Percentiles rank a stretch among this genome's conserved stretches.
Conservation (phyloP, 2,329 filamentous ascomycete genomes). For the Drechslerella coelobrocha region DNA sequence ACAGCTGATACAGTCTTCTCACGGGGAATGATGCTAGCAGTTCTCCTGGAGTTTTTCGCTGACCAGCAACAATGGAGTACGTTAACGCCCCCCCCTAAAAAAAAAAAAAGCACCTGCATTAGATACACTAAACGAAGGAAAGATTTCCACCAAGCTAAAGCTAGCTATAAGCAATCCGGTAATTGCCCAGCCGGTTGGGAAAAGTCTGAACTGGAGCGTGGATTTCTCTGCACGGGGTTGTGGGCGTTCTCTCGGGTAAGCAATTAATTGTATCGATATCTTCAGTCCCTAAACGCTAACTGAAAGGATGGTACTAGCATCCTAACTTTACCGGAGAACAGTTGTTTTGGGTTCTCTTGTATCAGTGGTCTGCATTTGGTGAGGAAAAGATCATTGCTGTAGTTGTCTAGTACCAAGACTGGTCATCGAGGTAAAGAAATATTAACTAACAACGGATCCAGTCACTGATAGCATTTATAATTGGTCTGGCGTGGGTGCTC, state of each 20-base stretch:
- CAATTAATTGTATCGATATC: background rate
- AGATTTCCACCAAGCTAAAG: conserved; percentile 84
- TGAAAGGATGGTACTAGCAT: conserved; percentile 65
- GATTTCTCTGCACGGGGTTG: conserved; percentile 82
- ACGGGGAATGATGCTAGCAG: conserved; percentile 61
- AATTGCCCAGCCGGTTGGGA: conserved; percentile 64
- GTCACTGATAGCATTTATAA: conserved; percentile 74
- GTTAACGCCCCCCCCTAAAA: background rate
- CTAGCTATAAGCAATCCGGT: conserved; percentile 73
- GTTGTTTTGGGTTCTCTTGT: conserved; percentile 83
- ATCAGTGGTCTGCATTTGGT: conserved; percentile 80
- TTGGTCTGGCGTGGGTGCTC: conserved; percentile 76
- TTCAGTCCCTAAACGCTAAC: background rate
- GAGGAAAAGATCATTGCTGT: background rate
- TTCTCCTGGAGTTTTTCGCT: conserved; percentile 76
- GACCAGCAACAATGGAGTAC: conserved; percentile 91
- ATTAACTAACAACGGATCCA: conserved; percentile 4
- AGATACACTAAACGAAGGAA: background rate
- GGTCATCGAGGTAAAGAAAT: background rate
- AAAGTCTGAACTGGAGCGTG: conserved; percentile 81
- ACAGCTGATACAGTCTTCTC: conserved; percentile 60
- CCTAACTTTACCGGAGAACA: conserved; percentile 96
- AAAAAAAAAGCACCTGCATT: background rate
- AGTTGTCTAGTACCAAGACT: no score
- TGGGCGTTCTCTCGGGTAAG: conserved; percentile 73